These are phyloP conservation scores for Agrocybe pediades DNA, from an alignment of 768 basidiomycete species.

Conservation along the genomic window DNA sequence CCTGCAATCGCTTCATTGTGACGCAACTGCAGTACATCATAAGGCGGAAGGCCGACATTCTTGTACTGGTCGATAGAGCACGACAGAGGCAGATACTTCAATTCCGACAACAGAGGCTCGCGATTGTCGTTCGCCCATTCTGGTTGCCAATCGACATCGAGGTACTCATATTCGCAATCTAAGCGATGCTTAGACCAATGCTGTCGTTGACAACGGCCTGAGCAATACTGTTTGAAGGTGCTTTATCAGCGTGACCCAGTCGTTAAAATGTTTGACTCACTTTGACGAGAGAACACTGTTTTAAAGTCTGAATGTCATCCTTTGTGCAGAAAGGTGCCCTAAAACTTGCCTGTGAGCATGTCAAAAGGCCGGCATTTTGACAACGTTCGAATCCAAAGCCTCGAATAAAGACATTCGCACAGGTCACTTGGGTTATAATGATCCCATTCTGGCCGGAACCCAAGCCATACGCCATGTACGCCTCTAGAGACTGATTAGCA, in stretches of 20 bases:
- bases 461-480: conserved; percentile 29
- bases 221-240: conserved; percentile 31
- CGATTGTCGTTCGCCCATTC: conserved; percentile 33
- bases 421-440: conserved; percentile 16
- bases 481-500: conserved; percentile 22
- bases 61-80: conserved; percentile 17
- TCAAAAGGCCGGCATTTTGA: conserved; percentile 20
- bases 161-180: conserved; percentile 33
- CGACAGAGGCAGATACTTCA: conserved; percentile 8
- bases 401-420: conserved; percentile 20
- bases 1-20: conserved; percentile 30
- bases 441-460: conserved; percentile 24
- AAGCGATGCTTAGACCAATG: conserved; percentile 37
- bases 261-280: conserved; percentile 1
- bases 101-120: conserved; percentile 19
- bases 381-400: conserved; percentile 10
- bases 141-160: conserved; percentile 32
- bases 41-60: conserved; percentile 29
- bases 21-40: conserved; percentile 31
- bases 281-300: conserved; percentile 23
- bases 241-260: not conserved
- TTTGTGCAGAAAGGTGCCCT: not conserved
- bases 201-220: conserved; percentile 33
- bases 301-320: not conserved
- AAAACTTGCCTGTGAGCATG: conserved; percentile 29